Conservation (phyloP, 345 rosid genomes). For the Aegle marmelos region DNA sequence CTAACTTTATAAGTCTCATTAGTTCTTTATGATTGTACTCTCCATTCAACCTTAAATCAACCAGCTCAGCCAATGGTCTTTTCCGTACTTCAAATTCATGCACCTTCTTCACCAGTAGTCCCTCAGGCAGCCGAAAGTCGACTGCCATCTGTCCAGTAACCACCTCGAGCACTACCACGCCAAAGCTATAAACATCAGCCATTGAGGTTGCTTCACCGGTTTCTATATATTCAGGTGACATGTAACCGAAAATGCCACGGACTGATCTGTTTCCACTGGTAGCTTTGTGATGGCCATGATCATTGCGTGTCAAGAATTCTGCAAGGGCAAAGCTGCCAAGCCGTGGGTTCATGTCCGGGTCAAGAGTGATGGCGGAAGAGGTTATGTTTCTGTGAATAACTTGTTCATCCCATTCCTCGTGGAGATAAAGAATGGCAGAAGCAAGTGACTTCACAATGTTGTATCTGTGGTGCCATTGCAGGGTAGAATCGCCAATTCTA, state of each 20-base stretch:
- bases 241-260: constrained; percentile 88
- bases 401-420: constrained; percentile 96
- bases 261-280: constrained; percentile 45
- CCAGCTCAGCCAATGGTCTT: constrained; percentile 51
- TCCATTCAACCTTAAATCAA: constrained; percentile 48
- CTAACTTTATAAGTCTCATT: constrained; percentile 56
- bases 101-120: constrained; percentile 55
- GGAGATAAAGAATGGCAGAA: constrained; percentile 79
- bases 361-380: constrained; percentile 70
- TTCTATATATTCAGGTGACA: constrained; percentile 92
- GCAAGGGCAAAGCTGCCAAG: constrained; percentile 87
- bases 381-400: constrained; percentile 89
- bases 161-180: constrained; percentile 84
- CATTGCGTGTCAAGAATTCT: constrained; percentile 82
- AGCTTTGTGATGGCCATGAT: constrained; percentile 63
- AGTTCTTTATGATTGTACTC: constrained; percentile 49
- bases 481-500: constrained; percentile 30
- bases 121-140: constrained; percentile 76
- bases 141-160: constrained; percentile 86
- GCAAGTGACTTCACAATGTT: constrained; percentile 76
- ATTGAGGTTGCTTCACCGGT: constrained; percentile 80
- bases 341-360: constrained; percentile 80
- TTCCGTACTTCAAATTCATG: constrained; percentile 46
- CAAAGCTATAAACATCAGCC: constrained; percentile 89
- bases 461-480: constrained; percentile 66